Evolutionary conservation across 805 yeast genomes (phyloP), one percentile per base, ranked within the genome.

Genomic region (Candida alai): DNA sequence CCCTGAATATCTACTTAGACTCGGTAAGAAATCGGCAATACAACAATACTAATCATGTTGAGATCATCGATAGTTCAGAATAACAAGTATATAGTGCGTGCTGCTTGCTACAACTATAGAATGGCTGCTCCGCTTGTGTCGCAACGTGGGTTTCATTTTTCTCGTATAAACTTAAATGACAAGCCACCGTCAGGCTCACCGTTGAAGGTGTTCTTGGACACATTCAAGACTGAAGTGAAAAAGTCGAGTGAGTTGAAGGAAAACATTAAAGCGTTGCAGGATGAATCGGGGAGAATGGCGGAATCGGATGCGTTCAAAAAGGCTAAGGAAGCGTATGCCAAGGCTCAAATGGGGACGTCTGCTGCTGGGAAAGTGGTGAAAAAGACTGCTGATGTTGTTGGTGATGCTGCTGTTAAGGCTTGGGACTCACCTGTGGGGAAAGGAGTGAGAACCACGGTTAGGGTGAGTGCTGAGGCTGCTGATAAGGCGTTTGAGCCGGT

Each of bases 361-460:
- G 84, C 84, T 24, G 71, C 78, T n/a, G 76, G 78, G 6, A 76
- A 84, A 55, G 82, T 87, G 27, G 76, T 86, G 36, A 75, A 78
- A 50, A 84, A 84, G 61, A 93, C 97, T 4, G 97, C 97, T n/a
- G 86, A 84, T 49, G 90, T 80, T 24, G 87, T 93, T 22, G 97
- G 96, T 35, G 81, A 74, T 38, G 95, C 80, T 28, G 97, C 96
- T 4, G 69, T 74, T 24, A 82, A 80, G 40, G 96, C 97, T 1
- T 93, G 98, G 98, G 96, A 93, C 41, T 87, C 96, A 1, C 85
- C 93, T 16, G 84, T 90, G 27, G 93, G 95, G 41, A 79, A 81
- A 56, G 83, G 81, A 31, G 89, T 96, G n/a, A 75, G 97, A 51
- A 71, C 77, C 28, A 87, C 88, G 0, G 90, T 87, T n/a, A 74